These are phyloP conservation scores for Cucurbita maxima DNA, from an alignment of 306 rosid genomes.

Conservation along the genomic window DNA sequence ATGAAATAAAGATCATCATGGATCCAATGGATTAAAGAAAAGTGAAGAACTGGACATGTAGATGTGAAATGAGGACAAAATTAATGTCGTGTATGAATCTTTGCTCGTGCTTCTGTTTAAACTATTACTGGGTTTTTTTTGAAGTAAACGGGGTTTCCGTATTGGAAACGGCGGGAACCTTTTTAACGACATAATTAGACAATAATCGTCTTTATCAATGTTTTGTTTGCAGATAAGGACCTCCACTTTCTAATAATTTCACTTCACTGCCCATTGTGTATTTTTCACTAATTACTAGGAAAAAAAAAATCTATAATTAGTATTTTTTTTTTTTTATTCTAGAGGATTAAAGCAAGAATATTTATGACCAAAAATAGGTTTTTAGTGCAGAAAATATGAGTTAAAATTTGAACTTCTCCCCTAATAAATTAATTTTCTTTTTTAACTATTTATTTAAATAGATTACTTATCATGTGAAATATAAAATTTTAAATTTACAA, in stretches of 20 bases:
- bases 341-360: background rate
- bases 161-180: conserved; percentile 6
- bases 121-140: background rate
- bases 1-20: background rate
- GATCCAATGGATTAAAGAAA: background rate
- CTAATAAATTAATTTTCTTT: too few relatives aligned
- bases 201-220: background rate
- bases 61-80: background rate
- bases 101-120: background rate
- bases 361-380: too few relatives aligned
- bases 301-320: background rate
- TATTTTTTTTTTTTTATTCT: background rate
- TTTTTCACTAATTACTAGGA: background rate
- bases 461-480: too few relatives aligned
- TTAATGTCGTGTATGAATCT: background rate
- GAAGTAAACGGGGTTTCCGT: conserved; percentile 5
- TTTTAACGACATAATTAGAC: conserved; percentile 1
- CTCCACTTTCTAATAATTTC: background rate
- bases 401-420: too few relatives aligned
- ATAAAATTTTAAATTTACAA: too few relatives aligned
- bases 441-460: too few relatives aligned
- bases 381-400: too few relatives aligned
- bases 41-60: background rate
- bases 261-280: background rate
- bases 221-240: background rate